Evolutionary conservation across 192 early-diverging fungal species (phyloP).

Genomic region (Paraglomus occultum): DNA sequence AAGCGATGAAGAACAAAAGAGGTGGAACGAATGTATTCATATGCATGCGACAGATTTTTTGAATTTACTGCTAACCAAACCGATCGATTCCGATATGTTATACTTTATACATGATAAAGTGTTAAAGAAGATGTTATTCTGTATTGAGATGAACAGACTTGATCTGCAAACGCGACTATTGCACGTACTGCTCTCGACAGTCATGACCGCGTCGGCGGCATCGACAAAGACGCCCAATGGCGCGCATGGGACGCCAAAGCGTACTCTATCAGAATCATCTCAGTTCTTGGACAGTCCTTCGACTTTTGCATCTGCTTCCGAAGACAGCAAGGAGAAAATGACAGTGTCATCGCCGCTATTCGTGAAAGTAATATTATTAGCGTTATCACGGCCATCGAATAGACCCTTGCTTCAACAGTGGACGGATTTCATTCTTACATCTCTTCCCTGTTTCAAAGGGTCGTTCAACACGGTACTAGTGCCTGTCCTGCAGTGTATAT

Average conservation of each 20-base stretch:
- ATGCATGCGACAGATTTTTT: constrained; percentile 59
- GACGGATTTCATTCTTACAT: constrained; percentile 70
- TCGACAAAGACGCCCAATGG: not conserved
- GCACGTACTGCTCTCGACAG: constrained; percentile 49
- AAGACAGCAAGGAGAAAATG: constrained; percentile 28
- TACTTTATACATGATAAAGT: constrained; percentile 49
- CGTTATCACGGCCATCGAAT: constrained; percentile 56
- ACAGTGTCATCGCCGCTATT: constrained; percentile 47
- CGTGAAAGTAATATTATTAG: constrained; percentile 57
- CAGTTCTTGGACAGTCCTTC: not conserved
- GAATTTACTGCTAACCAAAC: constrained; percentile 50
- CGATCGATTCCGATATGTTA: constrained; percentile 48
- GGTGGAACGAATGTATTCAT: constrained; percentile 51
- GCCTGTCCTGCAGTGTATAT: constrained; percentile 60
- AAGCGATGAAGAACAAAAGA: constrained; percentile 7
- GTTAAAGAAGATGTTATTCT: constrained; percentile 58
- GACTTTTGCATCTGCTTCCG: constrained; percentile 24
- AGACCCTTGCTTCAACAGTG: constrained; percentile 70
- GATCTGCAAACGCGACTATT: constrained; percentile 62
- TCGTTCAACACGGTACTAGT: constrained; percentile 62
- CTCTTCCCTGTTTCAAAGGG: constrained; percentile 57
- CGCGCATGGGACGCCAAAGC: not conserved
- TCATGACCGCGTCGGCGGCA: constrained; percentile 26
- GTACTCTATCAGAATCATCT: not conserved
- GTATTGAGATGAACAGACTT: constrained; percentile 46